Conservation (phyloP, 2,329 filamentous ascomycete genomes). For the Helotiales sp. region DNA sequence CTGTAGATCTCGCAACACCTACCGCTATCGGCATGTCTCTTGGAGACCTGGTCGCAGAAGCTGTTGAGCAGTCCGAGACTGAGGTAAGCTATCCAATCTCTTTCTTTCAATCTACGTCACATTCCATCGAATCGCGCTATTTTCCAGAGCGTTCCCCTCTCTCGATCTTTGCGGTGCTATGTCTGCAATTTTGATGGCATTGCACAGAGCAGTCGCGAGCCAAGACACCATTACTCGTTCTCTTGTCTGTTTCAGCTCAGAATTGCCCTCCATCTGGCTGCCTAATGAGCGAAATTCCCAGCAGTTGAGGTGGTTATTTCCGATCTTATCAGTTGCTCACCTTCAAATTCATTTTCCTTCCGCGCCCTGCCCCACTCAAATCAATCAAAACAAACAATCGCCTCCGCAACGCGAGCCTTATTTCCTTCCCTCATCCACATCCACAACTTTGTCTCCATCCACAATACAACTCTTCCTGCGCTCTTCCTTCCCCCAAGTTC, state of each 20-base stretch:
- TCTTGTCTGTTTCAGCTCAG: neutral
- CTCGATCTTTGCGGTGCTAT: neutral
- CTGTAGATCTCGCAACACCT: neutral
- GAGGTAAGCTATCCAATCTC: neutral
- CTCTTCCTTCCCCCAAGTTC: neutral
- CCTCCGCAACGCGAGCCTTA: neutral
- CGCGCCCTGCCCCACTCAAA: neutral
- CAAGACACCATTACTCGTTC: neutral
- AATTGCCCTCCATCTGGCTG: neutral
- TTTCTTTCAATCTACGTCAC: neutral
- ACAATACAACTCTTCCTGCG: neutral
- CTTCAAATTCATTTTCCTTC: neutral
- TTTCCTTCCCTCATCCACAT: neutral
- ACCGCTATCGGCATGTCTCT: neutral
- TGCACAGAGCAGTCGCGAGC: neutral
- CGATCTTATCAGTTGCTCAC: neutral
- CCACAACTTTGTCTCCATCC: neutral
- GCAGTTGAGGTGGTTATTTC: neutral
- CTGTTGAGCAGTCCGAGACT: neutral
- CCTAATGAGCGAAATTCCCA: neutral
- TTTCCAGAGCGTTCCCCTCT: neutral
- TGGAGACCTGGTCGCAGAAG: constrained; percentile 5
- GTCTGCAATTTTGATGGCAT: neutral
- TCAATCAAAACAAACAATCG: constrained; percentile 2
- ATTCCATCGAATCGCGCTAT: neutral